A percentile compares a stretch with the other conserved stretches of the same genome.
phyloP scores from a whole-genome alignment of 2,329 filamentous ascomycete species.

The Furcasterigmium furcatum region DNA sequence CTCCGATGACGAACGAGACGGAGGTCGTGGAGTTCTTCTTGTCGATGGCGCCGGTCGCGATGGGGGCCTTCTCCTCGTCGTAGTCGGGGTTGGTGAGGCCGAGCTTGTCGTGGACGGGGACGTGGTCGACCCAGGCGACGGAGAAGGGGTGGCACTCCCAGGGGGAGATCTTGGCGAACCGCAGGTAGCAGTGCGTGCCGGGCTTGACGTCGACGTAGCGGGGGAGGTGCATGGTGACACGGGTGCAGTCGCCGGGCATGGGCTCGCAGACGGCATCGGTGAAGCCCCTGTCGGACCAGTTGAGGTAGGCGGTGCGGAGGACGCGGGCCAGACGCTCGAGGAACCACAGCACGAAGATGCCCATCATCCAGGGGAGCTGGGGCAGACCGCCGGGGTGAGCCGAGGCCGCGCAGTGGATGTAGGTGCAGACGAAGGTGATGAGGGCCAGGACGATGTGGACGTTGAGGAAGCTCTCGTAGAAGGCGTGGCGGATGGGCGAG shows the following conservation, averaged over 20 bases:
- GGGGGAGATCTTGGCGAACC: conserved; percentile 60
- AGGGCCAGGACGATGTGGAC: conserved; percentile 76
- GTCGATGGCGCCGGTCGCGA: conserved; percentile 27
- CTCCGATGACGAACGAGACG: conserved; percentile 81
- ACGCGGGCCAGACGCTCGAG: conserved; percentile 66
- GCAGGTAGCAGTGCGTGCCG: conserved; percentile 73
- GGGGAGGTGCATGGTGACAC: conserved; percentile 68
- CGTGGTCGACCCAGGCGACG: conserved; percentile 68
- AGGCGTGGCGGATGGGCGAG: conserved; percentile 84
- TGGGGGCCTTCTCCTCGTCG: conserved; percentile 31
- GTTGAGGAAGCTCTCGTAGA: conserved; percentile 95
- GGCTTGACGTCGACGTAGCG: conserved; percentile 64
- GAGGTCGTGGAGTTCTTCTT: conserved; percentile 44
- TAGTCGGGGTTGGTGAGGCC: conserved; percentile 21
- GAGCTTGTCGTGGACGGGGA: conserved; percentile 32
- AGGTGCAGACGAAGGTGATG: conserved; percentile 67
- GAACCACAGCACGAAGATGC: conserved; percentile 74
- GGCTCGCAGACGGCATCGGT: conserved; percentile 66
- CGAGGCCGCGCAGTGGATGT: conserved; percentile 72
- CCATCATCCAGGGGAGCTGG: conserved; percentile 72
- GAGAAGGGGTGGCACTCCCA: conserved; percentile 81
- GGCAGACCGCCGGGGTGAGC: conserved; percentile 62
- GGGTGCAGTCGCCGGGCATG: conserved; percentile 65
- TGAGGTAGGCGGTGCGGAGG: conserved; percentile 61
- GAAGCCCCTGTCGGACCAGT: conserved; percentile 55